phyloP scores from a whole-genome alignment of 768 basidiomycete genomes.

The Pulveroboletus sp. region DNA sequence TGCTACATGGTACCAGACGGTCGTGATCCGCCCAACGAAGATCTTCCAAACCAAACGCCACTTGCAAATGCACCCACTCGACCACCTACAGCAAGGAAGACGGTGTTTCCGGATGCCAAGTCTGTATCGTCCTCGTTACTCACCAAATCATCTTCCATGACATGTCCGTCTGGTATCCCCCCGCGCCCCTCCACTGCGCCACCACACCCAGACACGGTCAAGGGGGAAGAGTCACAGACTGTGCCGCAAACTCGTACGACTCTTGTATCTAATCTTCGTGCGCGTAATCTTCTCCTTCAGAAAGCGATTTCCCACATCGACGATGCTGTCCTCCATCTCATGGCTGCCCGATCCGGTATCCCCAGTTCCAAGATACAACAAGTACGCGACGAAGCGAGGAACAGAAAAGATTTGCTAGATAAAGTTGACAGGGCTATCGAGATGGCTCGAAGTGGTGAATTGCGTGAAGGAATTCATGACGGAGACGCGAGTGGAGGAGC shows the following conservation, averaged over 20 bases:
- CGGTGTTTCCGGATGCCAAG: conserved; percentile 2
- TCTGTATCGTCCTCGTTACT: conserved; percentile 2
- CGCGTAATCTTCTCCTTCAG: conserved; percentile 29
- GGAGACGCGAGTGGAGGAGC: not conserved
- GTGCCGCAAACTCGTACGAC: conserved; percentile 14
- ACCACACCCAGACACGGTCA: conserved; percentile 17
- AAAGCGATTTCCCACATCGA: conserved; percentile 31
- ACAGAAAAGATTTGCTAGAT: conserved; percentile 29
- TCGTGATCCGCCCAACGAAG: conserved; percentile 6
- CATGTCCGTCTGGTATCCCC: conserved; percentile 11
- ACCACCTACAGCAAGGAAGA: conserved; percentile 10
- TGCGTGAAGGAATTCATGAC: conserved; percentile 4
- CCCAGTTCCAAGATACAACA: conserved; percentile 29
- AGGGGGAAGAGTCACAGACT: conserved; percentile 7
- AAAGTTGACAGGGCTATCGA: conserved; percentile 27
- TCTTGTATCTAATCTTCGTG: conserved; percentile 27
- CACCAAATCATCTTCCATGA: conserved; percentile 9
- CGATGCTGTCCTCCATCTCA: conserved; percentile 26
- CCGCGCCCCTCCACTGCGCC: conserved; percentile 27
- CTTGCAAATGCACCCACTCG: conserved; percentile 16
- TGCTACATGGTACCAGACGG: conserved; percentile 30
- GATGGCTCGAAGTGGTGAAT: conserved; percentile 23
- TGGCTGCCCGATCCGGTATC: conserved; percentile 31
- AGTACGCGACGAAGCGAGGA: conserved; percentile 28
- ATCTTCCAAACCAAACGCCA: conserved; percentile 10